Percentiles rank a stretch among this genome's conserved stretches.
phyloP scores from a whole-genome alignment of 225 moss, liverwort and hornwort genomes.

The Polytrichum commune region DNA sequence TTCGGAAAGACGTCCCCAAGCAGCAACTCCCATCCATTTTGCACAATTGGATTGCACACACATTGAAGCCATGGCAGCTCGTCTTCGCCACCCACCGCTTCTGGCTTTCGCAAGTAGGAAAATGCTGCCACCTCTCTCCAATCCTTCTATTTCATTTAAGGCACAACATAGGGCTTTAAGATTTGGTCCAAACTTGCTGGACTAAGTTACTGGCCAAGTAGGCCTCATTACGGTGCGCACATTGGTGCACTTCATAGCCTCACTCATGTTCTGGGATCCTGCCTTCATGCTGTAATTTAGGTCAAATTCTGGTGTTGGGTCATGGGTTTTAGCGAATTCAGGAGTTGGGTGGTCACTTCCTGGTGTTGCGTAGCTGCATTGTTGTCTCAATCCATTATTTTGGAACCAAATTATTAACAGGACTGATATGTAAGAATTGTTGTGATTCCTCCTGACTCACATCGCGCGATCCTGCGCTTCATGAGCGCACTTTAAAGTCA shows the following conservation, averaged over 20 bases:
- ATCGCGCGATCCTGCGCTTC: too few species aligned
- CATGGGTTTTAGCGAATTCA: background rate
- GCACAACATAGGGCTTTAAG: background rate
- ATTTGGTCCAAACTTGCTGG: too few species aligned
- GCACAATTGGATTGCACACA: too few species aligned
- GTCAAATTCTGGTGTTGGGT: background rate
- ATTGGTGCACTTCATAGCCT: too few species aligned
- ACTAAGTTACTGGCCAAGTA: too few species aligned
- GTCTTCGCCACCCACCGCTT: background rate
- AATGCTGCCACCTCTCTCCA: background rate
- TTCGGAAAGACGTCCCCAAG: too few species aligned
- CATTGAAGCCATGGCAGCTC: background rate
- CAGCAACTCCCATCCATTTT: too few species aligned
- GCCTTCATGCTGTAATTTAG: background rate
- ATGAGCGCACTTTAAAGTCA: too few species aligned
- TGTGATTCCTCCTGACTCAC: too few species aligned
- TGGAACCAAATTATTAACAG: background rate
- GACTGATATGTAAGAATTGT: too few species aligned
- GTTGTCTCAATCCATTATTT: background rate
- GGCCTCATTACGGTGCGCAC: background rate
- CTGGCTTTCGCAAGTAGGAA: background rate
- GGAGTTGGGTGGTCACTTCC: background rate
- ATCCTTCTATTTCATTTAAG: background rate
- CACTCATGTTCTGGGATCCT: background rate
- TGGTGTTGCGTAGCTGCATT: background rate